Base-by-base conservation (phyloP, 176 grass and related monocot species). In the Oryza punctata region DNA sequence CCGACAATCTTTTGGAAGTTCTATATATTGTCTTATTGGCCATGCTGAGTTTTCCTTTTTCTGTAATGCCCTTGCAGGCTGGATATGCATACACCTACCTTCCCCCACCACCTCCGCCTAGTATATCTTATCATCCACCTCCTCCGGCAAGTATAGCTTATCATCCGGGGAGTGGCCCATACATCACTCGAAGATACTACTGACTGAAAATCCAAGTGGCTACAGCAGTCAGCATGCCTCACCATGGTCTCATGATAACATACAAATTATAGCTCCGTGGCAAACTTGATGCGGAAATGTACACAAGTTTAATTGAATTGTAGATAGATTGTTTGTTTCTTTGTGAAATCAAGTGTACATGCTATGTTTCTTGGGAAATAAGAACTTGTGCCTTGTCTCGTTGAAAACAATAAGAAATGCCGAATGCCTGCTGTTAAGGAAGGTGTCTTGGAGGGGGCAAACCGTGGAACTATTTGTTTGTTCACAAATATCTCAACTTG, bases 151-250 rank as follows among this genome's bases (percentile, higher is more conserved):
- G 74, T 75, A 47, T 6, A 79, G 41, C 76, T 65, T 87, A 84
- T 75, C 32, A 65, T 75, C 28, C 43, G 30, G 72, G 82, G 47
- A 71, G 54, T 9, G 77, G 47, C 12, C 2, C 40, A 14, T 65
- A 65, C 47, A 68, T 45, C 64, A 38, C 75, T 16, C 75, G 13
- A 33, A 87, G 75, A 75, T 67, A 87, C 43, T 90, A 90, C 69
- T 87, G 63, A 90, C 77, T 33, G 45, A 47, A 47, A 69, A 78
- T 79, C 77, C 1, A 28, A 47, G 60, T 63, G 29, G 54, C 21
- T 60, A 23, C 54, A 60, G 5, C n/a, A 7, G 23, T 21, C 40
- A 65, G 65, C 7, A 8, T 72, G 67, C 38, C 29, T 75, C 33
- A 50, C 63, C 82, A 14, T 46, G 29, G 64, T 30, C 12, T 26